These are phyloP conservation scores for Erodium chrysanthum DNA, from an alignment of 441 rosid genomes.

Conservation along the genomic window DNA sequence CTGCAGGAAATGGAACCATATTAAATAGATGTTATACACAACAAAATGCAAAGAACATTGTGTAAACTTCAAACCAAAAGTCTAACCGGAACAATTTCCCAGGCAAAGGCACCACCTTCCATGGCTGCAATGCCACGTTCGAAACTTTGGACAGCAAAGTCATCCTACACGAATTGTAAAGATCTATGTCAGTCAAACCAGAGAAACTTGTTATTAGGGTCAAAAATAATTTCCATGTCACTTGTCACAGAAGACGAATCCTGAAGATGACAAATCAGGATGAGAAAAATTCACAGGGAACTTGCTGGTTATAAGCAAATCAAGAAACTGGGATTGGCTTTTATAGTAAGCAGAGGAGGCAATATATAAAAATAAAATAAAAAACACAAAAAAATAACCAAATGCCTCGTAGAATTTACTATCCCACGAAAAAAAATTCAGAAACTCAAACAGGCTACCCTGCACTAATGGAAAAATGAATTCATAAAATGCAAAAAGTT, in stretches of 20 bases:
- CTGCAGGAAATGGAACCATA: conserved; percentile 26
- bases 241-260: neutral
- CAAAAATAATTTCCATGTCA: conserved; percentile 8
- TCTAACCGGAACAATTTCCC: conserved; percentile 91
- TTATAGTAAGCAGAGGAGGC: neutral
- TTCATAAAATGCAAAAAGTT: no score
- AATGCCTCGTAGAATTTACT: neutral
- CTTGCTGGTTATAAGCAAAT: neutral
- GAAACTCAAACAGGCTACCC: no score
- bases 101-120: conserved; percentile 64
- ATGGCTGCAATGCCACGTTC: conserved; percentile 97
- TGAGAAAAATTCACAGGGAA: neutral
- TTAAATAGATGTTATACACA: conserved; percentile 12
- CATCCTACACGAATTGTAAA: conserved; percentile 45
- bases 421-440: no score
- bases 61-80: conserved; percentile 16
- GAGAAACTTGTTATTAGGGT: neutral
- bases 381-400: neutral
- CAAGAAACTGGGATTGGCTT: neutral
- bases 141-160: conserved; percentile 80
- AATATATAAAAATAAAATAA: neutral
- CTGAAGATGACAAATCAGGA: neutral
- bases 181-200: no score
- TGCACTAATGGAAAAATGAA: no score
- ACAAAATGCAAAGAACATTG: conserved; percentile 4